Base-by-base conservation (phyloP, 495 filamentous ascomycete genomes). In the Hypoxylon cercidicola region DNA sequence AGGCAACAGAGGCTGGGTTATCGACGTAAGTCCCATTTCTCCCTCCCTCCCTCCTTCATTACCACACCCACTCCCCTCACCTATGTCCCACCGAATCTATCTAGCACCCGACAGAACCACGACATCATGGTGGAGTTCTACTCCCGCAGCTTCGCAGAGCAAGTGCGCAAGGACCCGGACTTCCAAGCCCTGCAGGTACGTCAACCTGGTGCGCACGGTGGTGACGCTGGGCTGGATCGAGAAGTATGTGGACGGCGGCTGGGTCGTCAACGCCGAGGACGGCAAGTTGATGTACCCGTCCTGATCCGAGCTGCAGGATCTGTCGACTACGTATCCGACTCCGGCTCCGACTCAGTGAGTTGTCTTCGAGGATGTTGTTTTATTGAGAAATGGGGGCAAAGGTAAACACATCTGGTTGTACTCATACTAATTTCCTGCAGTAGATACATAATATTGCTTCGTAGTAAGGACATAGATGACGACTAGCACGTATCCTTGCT, bases 81-180 rank as follows among this genome's bases (percentile, higher is more conserved):
- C 18, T 15, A 52, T 9, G 10, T 8, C 19, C 11, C 51, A 10
- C 12, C 23, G 35, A 2, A 11, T 9, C 3, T 12, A 9, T 37
- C 49, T 39, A 45, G 51, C 34, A 18, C 9, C 10, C 10, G 12
- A 34, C 20, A 62, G 44, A 50, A 55, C 32, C 44, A 62, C 45
- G 59, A 44, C 44, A 49, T 55, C 51, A 55, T 43, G 21, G 51
- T 50, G 3, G 51, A 62, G 25, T 62, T 62, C 44, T 62, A 62
- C 44, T 49, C 55, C 50, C 51, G 59, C 44, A 43, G 13, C 35
- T 44, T 62, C 25, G 51, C 44, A 13, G 59, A 41, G 3, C 59
- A 37, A 5, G 35, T 62, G 18, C 32, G 23, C 9, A 4, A 8
- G 15, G 51, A 56, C 15, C 60, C 37, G 15, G 60, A 56, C 5